Percentiles rank a stretch among this genome's conserved stretches.
phyloP scores from a whole-genome alignment of 495 filamentous ascomycete species.

The Penicillium nucicola region DNA sequence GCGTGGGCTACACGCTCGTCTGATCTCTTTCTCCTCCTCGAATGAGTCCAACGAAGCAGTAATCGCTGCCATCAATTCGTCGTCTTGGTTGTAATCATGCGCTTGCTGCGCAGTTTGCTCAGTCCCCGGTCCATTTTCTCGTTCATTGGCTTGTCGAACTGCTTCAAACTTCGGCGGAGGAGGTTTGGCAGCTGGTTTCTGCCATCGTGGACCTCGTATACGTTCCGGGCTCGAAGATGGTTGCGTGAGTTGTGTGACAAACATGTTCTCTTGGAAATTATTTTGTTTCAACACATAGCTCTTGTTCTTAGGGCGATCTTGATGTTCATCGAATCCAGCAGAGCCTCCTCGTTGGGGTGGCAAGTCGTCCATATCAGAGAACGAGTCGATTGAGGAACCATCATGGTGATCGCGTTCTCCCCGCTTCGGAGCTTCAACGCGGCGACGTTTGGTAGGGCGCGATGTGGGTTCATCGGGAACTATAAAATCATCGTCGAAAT shows the following conservation, averaged over 20 bases:
- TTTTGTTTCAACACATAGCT: conserved; percentile 44
- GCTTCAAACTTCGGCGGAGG: conserved; percentile 6
- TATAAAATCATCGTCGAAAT: conserved; percentile 32
- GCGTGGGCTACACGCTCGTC: background rate
- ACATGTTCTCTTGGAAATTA: conserved; percentile 46
- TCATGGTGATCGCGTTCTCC: conserved; percentile 9
- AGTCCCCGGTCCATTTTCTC: background rate
- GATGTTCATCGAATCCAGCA: conserved; percentile 15
- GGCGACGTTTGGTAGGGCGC: conserved; percentile 36
- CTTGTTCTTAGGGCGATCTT: conserved; percentile 37
- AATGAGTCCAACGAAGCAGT: conserved; percentile 41
- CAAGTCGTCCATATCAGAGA: conserved; percentile 24
- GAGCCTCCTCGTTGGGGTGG: conserved; percentile 11
- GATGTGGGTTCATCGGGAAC: conserved; percentile 22
- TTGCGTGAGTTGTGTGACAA: conserved; percentile 51
- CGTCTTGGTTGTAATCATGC: conserved; percentile 20
- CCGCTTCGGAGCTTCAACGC: conserved; percentile 19
- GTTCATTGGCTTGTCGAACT: background rate
- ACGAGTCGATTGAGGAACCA: conserved; percentile 16
- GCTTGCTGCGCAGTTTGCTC: background rate
- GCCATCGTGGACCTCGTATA: conserved; percentile 53
- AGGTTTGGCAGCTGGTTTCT: conserved; percentile 35
- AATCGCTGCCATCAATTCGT: conserved; percentile 36
- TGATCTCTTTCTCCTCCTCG: conserved; percentile 31
- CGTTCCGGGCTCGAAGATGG: conserved; percentile 49